A percentile compares a stretch with the other conserved stretches of the same genome.
phyloP scores from a whole-genome alignment of 768 basidiomycete species.

The Sutorius australiensis region DNA sequence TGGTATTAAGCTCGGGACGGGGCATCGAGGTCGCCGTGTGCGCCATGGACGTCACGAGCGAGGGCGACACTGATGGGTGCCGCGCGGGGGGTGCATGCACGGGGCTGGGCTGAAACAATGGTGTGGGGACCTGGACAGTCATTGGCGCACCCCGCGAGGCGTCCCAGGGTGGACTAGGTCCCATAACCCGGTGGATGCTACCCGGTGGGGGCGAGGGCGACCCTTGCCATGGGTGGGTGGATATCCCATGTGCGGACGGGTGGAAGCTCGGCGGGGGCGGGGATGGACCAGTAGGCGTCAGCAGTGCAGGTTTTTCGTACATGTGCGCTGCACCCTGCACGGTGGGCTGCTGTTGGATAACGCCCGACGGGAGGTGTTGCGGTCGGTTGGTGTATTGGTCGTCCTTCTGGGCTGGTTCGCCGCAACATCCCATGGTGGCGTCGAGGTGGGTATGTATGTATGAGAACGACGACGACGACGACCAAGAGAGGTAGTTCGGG shows the following conservation, averaged over 20 bases:
- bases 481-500: not conserved
- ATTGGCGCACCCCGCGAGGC: too few relatives aligned
- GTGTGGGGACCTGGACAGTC: conserved; percentile 2
- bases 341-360: conserved; percentile 53
- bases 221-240: conserved; percentile 19
- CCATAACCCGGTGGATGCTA: conserved; percentile 3
- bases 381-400: conserved; percentile 34
- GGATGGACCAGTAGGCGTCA: conserved; percentile 40
- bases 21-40: conserved; percentile 3
- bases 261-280: conserved; percentile 43
- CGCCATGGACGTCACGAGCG: conserved; percentile 5
- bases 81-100: conserved; percentile 21
- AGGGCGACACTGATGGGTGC: conserved; percentile 22
- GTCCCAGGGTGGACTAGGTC: not conserved
- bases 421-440: conserved; percentile 62
- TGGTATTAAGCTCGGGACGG: conserved; percentile 17
- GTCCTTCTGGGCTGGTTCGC: conserved; percentile 38
- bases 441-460: too few relatives aligned
- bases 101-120: conserved; percentile 30
- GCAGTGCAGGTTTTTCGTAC: conserved; percentile 41
- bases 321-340: conserved; percentile 34
- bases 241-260: conserved; percentile 24
- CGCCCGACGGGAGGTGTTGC: conserved; percentile 23
- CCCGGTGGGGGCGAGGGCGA: conserved; percentile 35
- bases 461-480: not conserved